phyloP scores from a whole-genome alignment of 208 protist genomes.

The Leishmania mexicana region DNA sequence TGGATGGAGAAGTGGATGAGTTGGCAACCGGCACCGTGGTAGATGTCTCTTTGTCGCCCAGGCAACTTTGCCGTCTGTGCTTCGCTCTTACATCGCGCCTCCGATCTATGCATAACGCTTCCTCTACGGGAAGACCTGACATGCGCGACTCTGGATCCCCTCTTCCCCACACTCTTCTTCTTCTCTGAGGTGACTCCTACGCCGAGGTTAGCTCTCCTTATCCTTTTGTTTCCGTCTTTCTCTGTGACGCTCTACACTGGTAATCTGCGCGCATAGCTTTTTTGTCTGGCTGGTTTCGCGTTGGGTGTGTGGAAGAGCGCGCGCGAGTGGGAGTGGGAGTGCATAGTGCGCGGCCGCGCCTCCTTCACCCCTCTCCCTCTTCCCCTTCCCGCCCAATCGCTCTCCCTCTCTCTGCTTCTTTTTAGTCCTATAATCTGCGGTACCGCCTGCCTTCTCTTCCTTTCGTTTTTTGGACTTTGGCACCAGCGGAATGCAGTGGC shows the following conservation, averaged over 20 bases:
- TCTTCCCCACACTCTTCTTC: neutral
- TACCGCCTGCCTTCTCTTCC: neutral
- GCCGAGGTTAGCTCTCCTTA: neutral
- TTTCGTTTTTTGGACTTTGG: constrained; percentile 7
- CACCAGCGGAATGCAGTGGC: constrained; percentile 19
- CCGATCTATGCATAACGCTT: neutral
- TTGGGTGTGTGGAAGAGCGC: neutral
- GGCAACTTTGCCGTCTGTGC: neutral
- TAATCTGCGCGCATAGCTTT: neutral
- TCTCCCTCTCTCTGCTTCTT: neutral
- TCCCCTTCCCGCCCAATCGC: neutral
- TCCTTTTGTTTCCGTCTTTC: no score
- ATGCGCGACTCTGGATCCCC: neutral
- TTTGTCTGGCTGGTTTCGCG: neutral
- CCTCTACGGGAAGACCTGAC: neutral
- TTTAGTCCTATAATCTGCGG: neutral
- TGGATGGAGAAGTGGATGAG: neutral
- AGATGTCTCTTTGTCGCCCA: neutral
- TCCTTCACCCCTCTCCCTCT: neutral
- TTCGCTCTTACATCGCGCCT: neutral
- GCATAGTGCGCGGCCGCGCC: neutral
- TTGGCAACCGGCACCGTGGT: neutral
- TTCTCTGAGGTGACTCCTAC: neutral
- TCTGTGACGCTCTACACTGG: neutral
- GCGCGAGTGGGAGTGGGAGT: neutral